Percentiles rank a stretch among this genome's conserved stretches.
These are phyloP conservation scores for Epichloe scottii DNA, from an alignment of 2,329 filamentous ascomycete genomes.

Conservation along the genomic window DNA sequence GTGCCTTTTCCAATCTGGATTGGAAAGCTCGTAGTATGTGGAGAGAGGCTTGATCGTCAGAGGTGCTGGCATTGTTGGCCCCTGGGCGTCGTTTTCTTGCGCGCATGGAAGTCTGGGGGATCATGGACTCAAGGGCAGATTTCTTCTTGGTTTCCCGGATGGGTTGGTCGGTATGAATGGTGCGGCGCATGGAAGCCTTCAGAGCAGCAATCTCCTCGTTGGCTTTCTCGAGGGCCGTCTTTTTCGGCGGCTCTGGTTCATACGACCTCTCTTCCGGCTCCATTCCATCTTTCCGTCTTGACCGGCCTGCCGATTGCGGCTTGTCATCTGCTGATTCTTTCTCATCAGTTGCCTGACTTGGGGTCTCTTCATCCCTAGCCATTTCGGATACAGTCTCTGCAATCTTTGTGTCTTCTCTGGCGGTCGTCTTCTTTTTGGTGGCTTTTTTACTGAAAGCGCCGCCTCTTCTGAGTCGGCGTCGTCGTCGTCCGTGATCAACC, in stretches of 20 bases:
- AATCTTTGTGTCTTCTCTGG: constrained; percentile 18
- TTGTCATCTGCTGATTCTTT: neutral
- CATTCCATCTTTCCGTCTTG: constrained; percentile 3
- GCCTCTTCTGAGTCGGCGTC: constrained; percentile 18
- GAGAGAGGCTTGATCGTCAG: constrained; percentile 51
- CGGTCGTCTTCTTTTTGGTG: constrained; percentile 16
- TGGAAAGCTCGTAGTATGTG: constrained; percentile 70
- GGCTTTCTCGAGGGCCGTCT: constrained; percentile 51
- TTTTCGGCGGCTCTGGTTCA: constrained; percentile 21
- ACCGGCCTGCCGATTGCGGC: neutral
- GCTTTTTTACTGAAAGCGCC: constrained; percentile 12
- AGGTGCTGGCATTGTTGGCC: constrained; percentile 35
- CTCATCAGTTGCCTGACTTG: neutral
- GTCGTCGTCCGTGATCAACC: constrained; percentile 51
- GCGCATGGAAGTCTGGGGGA: constrained; percentile 56
- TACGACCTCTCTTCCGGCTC: constrained; percentile 12
- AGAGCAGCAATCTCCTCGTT: constrained; percentile 72
- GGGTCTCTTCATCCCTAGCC: constrained; percentile 8
- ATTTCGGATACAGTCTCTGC: constrained; percentile 7
- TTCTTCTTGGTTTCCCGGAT: constrained; percentile 45
- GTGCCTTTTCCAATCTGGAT: constrained; percentile 52
- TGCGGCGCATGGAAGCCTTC: constrained; percentile 71
- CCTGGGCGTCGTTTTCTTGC: constrained; percentile 58
- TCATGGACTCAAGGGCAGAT: constrained; percentile 59
- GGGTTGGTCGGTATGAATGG: constrained; percentile 32